Conservation (phyloP, 805 yeast species). For the Metschnikowia matae region DNA sequence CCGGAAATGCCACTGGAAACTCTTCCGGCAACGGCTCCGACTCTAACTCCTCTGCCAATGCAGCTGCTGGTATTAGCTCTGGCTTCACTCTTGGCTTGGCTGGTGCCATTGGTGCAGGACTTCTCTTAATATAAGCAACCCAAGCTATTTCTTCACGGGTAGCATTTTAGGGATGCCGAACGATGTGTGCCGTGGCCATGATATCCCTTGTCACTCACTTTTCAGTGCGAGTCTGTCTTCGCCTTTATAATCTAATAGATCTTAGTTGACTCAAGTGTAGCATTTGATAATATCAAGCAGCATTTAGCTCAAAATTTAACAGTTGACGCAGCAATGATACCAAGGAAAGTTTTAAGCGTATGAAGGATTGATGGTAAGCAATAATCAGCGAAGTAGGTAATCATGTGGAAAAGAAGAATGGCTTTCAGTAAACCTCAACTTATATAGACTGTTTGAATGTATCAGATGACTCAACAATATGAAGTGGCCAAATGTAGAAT, state of each 20-base stretch:
- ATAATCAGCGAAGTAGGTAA: too few relatives aligned
- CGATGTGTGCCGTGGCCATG: not conserved
- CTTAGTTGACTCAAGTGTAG: not conserved
- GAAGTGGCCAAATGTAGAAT: too few relatives aligned
- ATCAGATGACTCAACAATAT: too few relatives aligned
- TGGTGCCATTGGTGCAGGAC: slow-evolving; percentile 49
- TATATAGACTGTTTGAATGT: too few relatives aligned
- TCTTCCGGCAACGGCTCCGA: slow-evolving; percentile 18
- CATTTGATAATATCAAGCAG: not conserved
- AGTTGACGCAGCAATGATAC: too few relatives aligned
- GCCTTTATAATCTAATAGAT: slow-evolving; percentile 1
- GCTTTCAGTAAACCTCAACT: too few relatives aligned
- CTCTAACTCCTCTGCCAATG: slow-evolving; percentile 24
- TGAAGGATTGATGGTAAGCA: too few relatives aligned
- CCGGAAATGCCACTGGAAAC: slow-evolving; percentile 14
- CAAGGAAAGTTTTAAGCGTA: too few relatives aligned
- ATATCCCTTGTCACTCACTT: not conserved
- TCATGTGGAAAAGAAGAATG: too few relatives aligned
- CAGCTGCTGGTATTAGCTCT: slow-evolving; percentile 16
- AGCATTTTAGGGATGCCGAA: not conserved
- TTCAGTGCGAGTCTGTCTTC: not conserved
- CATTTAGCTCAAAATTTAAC: not conserved
- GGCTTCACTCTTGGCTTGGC: slow-evolving; percentile 29
- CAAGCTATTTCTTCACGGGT: not conserved
- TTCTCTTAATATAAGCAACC: slow-evolving; percentile 31